Conservation (phyloP, 495 filamentous ascomycete species). For the Talaromyces wortmannii region DNA sequence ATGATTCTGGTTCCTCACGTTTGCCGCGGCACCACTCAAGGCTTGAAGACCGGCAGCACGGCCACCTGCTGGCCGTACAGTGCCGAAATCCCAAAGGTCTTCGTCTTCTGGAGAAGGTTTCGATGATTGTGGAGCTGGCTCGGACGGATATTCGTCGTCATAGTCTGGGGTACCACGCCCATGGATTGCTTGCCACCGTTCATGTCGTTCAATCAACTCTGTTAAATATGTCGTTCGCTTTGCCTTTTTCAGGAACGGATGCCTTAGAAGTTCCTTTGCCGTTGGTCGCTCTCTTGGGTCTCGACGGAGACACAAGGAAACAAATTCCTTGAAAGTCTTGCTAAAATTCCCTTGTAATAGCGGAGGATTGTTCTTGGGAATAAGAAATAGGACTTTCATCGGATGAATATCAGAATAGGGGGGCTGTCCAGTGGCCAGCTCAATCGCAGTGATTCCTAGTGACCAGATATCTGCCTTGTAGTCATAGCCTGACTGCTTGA, state of each 20-base stretch:
- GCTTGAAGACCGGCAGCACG: conserved; percentile 51
- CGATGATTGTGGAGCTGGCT: conserved; percentile 19
- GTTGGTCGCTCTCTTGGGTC: conserved; percentile 84
- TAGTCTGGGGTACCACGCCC: conserved; percentile 44
- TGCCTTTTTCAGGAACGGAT: conserved; percentile 82
- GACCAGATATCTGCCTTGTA: conserved; percentile 99
- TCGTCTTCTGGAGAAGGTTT: conserved; percentile 38
- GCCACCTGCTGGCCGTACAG: conserved; percentile 64
- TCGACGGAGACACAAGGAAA: conserved; percentile 77
- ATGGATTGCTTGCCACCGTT: conserved; percentile 74
- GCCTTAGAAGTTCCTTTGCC: conserved; percentile 80
- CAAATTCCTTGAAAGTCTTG: conserved; percentile 89
- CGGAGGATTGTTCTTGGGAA: conserved; percentile 90
- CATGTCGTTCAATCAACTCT: conserved; percentile 84
- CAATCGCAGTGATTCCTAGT: conserved; percentile 93
- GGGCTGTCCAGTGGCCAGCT: conserved; percentile 87
- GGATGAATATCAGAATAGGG: conserved; percentile 96
- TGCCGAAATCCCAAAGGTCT: conserved; percentile 96
- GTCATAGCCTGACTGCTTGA: conserved; percentile 96
- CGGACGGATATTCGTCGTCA: conserved; percentile 44
- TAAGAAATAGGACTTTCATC: conserved; percentile 97
- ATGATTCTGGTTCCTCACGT: conserved; percentile 44
- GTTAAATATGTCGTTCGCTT: conserved; percentile 88
- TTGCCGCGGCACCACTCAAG: conserved; percentile 69
- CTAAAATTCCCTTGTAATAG: conserved; percentile 78